Conservation (phyloP, 495 filamentous ascomycete genomes). For the Tetracladium marchalianum region DNA sequence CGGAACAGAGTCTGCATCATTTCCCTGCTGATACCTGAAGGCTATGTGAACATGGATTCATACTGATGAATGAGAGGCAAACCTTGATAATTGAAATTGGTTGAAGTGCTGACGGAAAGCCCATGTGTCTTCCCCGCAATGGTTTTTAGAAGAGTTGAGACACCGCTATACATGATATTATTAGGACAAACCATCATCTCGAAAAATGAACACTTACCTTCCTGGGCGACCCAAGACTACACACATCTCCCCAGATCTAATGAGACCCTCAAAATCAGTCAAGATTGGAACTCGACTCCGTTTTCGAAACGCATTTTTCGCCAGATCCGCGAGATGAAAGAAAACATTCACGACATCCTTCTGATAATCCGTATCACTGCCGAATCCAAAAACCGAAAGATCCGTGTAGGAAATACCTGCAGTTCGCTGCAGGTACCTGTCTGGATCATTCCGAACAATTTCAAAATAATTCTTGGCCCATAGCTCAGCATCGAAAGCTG, state of each 20-base stretch:
- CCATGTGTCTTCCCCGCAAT: constrained; percentile 77
- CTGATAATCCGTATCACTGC: constrained; percentile 65
- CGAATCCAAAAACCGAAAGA: constrained; percentile 65
- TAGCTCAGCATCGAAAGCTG: background rate
- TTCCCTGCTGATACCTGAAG: constrained; percentile 36
- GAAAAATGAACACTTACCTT: constrained; percentile 33
- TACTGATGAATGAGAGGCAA: constrained; percentile 12
- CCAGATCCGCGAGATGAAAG: background rate
- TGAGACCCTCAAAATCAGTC: constrained; percentile 32
- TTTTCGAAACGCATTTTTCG: too few relatives aligned
- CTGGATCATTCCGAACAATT: background rate
- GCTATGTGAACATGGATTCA: constrained; percentile 12
- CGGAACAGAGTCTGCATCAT: constrained; percentile 26
- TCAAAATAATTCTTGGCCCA: background rate
- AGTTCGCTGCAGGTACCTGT: constrained; percentile 3
- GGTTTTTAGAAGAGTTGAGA: constrained; percentile 77
- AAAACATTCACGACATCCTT: constrained; percentile 41
- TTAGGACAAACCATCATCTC: constrained; percentile 49
- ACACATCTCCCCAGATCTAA: constrained; percentile 76
- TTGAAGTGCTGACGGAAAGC: constrained; percentile 61
- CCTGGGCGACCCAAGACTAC: constrained; percentile 78
- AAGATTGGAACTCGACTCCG: constrained; percentile 52
- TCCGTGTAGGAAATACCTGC: constrained; percentile 42
- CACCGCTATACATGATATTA: constrained; percentile 55
- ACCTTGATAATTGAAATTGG: constrained; percentile 71